Conservation (phyloP, 108 stramenopile species). For the Chaetoceros muelleri region DNA sequence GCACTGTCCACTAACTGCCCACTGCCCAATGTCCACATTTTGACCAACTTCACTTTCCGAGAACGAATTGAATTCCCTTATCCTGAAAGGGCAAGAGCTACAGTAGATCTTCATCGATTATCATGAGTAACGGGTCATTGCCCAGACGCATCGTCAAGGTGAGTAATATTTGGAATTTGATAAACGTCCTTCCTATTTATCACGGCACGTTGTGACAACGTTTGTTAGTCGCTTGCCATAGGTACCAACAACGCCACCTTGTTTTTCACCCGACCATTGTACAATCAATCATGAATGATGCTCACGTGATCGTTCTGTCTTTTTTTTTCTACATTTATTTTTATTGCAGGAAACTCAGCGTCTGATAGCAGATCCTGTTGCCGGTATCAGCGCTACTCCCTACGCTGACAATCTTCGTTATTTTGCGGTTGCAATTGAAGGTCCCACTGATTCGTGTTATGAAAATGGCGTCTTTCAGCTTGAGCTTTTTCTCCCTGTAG, state of each 20-base stretch:
- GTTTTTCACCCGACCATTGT: not conserved
- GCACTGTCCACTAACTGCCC: no score
- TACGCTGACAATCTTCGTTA: conserved; percentile 97
- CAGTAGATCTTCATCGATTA: no score
- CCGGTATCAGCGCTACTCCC: conserved; percentile 95
- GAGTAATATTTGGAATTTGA: conserved; percentile 2
- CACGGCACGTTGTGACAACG: no score
- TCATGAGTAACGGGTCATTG: not conserved
- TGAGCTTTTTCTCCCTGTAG: conserved; percentile 94
- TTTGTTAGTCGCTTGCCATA: not conserved
- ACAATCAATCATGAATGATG: not conserved
- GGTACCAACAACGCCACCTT: not conserved
- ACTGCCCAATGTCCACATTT: no score
- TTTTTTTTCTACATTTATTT: not conserved
- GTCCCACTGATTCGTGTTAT: conserved; percentile 91
- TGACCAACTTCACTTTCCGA: no score
- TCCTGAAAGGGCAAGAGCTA: no score
- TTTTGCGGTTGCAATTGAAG: conserved; percentile 95
- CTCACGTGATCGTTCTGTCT: not conserved
- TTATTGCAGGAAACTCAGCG: conserved; percentile 87
- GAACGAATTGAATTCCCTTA: no score
- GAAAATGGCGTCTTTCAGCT: conserved; percentile 87
- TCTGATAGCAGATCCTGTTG: conserved; percentile 91
- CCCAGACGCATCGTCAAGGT: conserved; percentile 36
- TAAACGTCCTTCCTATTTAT: not conserved